Evolutionary conservation across 2,329 filamentous ascomycete genomes (phyloP).

Genomic region (Colletotrichum tanaceti): DNA sequence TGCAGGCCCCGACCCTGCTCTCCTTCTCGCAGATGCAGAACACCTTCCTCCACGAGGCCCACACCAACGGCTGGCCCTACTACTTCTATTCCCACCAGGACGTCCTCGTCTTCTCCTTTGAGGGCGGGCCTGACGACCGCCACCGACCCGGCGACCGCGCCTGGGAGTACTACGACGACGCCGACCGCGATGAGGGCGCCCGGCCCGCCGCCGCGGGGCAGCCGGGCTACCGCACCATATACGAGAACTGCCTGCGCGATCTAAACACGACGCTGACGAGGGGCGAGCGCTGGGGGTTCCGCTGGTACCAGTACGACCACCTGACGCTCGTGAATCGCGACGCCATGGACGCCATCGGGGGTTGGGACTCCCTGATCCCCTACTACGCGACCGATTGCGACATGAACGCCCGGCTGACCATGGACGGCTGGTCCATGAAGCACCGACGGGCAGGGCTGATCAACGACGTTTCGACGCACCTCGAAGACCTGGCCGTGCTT

Average conservation of each 20-base stretch:
- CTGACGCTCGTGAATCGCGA: constrained; percentile 66
- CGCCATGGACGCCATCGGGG: constrained; percentile 62
- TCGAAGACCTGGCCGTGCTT: constrained; percentile 59
- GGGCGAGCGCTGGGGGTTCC: constrained; percentile 59
- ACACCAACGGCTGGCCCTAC: constrained; percentile 57
- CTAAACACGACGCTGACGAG: constrained; percentile 48
- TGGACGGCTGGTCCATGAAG: constrained; percentile 57
- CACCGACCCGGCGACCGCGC: constrained; percentile 38
- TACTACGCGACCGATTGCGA: constrained; percentile 70
- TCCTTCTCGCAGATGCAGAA: constrained; percentile 68
- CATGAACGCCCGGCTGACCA: constrained; percentile 61
- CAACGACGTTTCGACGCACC: constrained; percentile 57
- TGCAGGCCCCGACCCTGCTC: constrained; percentile 63
- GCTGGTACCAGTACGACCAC: constrained; percentile 70
- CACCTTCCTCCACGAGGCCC: constrained; percentile 60
- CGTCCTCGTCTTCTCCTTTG: constrained; percentile 57
- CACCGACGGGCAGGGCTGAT: constrained; percentile 56
- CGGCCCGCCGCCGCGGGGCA: constrained; percentile 46
- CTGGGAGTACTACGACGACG: constrained; percentile 41
- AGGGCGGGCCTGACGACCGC: constrained; percentile 45
- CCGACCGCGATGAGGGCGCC: constrained; percentile 32
- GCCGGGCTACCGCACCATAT: constrained; percentile 55
- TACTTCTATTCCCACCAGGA: constrained; percentile 72
- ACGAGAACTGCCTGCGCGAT: constrained; percentile 53
- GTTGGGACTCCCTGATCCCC: constrained; percentile 68